These are phyloP conservation scores for Rhododendron ferrugineum DNA, from an alignment of 148 eudicot species.

Conservation along the genomic window DNA sequence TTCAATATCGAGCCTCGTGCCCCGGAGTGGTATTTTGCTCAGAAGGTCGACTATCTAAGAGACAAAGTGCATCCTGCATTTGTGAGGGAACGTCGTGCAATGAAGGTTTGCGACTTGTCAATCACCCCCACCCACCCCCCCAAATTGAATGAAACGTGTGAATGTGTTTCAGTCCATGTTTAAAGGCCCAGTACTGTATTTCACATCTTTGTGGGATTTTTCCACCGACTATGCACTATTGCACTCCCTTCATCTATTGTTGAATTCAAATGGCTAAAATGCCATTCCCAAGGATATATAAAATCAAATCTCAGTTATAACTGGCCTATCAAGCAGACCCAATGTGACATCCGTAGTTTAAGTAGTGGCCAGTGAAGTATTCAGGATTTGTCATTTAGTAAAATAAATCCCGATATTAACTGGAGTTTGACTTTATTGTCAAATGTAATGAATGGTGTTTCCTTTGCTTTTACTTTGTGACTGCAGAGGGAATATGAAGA, in stretches of 20 bases:
- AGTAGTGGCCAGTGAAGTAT: too few species aligned
- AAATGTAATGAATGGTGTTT: neutral
- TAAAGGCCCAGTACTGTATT: too few species aligned
- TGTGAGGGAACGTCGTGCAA: constrained; percentile 94
- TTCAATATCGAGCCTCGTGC: constrained; percentile 92
- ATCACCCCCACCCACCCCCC: neutral
- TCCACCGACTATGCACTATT: neutral
- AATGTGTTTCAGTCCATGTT: neutral
- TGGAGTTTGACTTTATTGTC: neutral
- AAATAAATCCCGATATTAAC: neutral
- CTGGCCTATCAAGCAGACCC: neutral
- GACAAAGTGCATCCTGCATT: constrained; percentile 96
- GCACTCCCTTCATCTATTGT: too few species aligned
- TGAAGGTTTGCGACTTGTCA: constrained; percentile 56
- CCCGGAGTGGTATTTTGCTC: constrained; percentile 95
- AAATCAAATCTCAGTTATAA: neutral
- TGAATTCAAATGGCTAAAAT: neutral
- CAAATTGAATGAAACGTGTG: too few species aligned
- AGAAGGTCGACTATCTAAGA: constrained; percentile 81
- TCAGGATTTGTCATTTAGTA: neutral
- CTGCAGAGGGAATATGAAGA: constrained; percentile 90
- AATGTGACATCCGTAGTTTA: neutral
- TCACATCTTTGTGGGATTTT: neutral
- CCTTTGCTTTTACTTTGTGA: neutral
- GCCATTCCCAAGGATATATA: neutral